These are phyloP conservation scores for Aquilaria yunnanensis DNA, from an alignment of 345 rosid genomes.

Conservation along the genomic window DNA sequence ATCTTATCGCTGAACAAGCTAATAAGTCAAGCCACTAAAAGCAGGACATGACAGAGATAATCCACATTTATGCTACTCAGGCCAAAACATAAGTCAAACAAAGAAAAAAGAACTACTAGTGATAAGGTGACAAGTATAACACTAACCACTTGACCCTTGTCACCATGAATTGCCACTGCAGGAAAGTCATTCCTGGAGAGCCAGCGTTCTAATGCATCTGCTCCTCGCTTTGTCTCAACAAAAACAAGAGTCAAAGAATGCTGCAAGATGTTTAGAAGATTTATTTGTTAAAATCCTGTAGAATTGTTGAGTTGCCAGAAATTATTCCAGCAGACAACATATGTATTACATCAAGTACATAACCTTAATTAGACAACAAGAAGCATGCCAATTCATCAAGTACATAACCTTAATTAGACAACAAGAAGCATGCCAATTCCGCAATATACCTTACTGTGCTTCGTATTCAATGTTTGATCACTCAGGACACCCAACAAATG, in stretches of 20 bases:
- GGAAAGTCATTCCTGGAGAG: slow-evolving; percentile 31
- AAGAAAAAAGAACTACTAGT: not conserved
- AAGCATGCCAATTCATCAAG: not conserved
- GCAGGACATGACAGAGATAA: too few species aligned
- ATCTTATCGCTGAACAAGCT: too few species aligned
- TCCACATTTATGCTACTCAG: too few species aligned
- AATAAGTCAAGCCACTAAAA: too few species aligned
- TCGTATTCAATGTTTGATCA: slow-evolving; percentile 13
- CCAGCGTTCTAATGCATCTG: slow-evolving; percentile 44
- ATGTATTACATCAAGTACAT: too few species aligned
- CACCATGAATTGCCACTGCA: slow-evolving; percentile 49
- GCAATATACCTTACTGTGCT: slow-evolving; percentile 23
- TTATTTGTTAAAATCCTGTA: not conserved
- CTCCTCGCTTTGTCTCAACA: slow-evolving; percentile 54
- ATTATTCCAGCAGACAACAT: too few species aligned
- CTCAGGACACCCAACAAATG: slow-evolving; percentile 31
- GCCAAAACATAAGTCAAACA: not conserved
- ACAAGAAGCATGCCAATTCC: not conserved
- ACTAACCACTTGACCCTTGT: slow-evolving; percentile 44
- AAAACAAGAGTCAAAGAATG: slow-evolving; percentile 40
- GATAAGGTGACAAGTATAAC: not conserved
- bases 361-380: too few species aligned
- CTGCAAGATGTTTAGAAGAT: slow-evolving; percentile 16
- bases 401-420: too few species aligned
- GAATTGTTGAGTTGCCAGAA: not conserved